Evolutionary conservation across 805 yeast species (phyloP), one percentile per base, ranked within the genome.

Genomic region (Hanseniaspora taiwanica): DNA sequence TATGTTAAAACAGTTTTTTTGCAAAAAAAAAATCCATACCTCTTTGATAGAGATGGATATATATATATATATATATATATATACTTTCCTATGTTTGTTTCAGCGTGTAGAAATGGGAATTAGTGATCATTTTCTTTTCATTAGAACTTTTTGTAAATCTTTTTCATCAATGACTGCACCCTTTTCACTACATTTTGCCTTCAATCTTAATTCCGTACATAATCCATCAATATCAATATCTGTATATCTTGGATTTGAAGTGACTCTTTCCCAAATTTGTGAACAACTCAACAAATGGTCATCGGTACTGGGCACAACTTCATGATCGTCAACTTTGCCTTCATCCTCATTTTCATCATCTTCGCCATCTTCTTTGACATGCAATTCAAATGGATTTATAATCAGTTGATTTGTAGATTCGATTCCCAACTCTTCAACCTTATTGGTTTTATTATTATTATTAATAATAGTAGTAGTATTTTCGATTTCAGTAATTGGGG

Each of bases 181-280:
- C 41, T 69, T 65, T 54, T 89, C 96, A 12, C 94, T 80, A 65
- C 98, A 91, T 62, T 85, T 86, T 9, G 97, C 98, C 69, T 89
- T 91, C 29, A 78, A 62, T 61, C 89, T 82, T 55, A 91, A 69
- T 63, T 91, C 98, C 35, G 64, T 56, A 69, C 98, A 91, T 56
- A 91, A 70, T 2, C 95, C 93, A 55, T 89, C 96, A 48, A 91
- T 87, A 59, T 91, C 98, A 40, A 91, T 68, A 44, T 87, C 96
- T 4, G 91, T 76, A 59, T 87, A 91, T 55, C 81, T 76, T 25
- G 98, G 97, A 66, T 91, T 97, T 18, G 91, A 62, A 2, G 96
- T 82, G 29, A 91, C 81, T 54, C 97, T 72, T 59, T 89, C 97
- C 98, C 98, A 91, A 13, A 89, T 80, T 49, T 86, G 96, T 0